Percentiles rank a stretch among this genome's conserved stretches.
phyloP scores from a whole-genome alignment of 2,329 filamentous ascomycete genomes.

The Fusarium temperatum region DNA sequence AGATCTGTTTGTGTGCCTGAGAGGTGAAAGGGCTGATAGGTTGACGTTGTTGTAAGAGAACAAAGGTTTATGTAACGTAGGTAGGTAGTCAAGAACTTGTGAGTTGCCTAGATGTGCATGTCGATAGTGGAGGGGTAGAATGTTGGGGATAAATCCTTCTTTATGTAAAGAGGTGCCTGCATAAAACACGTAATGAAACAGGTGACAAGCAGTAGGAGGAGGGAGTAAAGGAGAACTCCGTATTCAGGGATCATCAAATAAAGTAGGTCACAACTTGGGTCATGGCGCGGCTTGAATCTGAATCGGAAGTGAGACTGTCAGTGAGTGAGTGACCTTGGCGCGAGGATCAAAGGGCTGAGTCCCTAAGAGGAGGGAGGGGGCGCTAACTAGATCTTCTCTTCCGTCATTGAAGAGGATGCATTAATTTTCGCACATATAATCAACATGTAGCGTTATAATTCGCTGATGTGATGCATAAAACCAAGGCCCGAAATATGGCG shows the following conservation, averaged over 20 bases:
- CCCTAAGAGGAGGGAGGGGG: constrained; percentile 9
- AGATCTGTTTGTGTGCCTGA: not conserved
- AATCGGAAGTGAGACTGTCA: not conserved
- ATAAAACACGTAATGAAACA: constrained; percentile 6
- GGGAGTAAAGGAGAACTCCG: not conserved
- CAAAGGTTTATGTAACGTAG: not conserved
- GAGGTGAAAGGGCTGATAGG: not conserved
- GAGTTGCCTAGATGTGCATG: constrained; percentile 4
- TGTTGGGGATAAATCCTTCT: constrained; percentile 25
- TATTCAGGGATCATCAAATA: constrained; percentile 5
- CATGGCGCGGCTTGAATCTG: not conserved
- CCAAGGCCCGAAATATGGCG: constrained; percentile 31
- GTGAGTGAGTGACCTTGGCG: constrained; percentile 12
- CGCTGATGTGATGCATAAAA: constrained; percentile 21
- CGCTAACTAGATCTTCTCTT: not conserved
- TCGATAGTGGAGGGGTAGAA: constrained; percentile 12
- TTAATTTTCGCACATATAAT: constrained; percentile 5
- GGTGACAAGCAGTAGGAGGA: constrained; percentile 16
- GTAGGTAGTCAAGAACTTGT: not conserved
- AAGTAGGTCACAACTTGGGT: not conserved
- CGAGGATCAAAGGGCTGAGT: not conserved
- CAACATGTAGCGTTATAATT: constrained; percentile 6
- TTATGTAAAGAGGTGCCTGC: constrained; percentile 28
- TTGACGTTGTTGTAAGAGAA: not conserved
- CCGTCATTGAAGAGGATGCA: constrained; percentile 18